Evolutionary conservation across 306 rosid genomes (phyloP).

Genomic region (Quercus wislizeni): DNA sequence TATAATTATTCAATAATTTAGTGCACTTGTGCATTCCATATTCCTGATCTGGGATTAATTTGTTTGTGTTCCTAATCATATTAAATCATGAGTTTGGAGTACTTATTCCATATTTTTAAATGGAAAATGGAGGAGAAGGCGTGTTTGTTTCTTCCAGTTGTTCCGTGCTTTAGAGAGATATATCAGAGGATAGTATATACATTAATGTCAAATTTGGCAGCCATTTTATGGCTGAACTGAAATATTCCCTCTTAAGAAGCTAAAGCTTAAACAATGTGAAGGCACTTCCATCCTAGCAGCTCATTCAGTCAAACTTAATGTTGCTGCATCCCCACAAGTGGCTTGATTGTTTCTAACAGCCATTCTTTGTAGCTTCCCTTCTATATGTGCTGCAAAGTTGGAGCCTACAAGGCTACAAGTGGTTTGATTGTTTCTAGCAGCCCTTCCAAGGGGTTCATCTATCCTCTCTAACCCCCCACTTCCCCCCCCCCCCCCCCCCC

Average conservation of each 20-base stretch:
- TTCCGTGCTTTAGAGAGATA: neutral
- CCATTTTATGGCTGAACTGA: neutral
- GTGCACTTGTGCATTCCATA: neutral
- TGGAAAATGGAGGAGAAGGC: neutral
- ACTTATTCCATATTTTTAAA: neutral
- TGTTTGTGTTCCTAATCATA: neutral
- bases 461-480: no score
- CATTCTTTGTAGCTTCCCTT: neutral
- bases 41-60: neutral
- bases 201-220: neutral
- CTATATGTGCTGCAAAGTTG: neutral
- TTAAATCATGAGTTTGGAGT: neutral
- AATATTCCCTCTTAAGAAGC: neutral
- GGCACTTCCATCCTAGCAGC: neutral
- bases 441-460: neutral
- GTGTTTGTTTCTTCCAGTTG: neutral
- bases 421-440: neutral
- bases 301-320: neutral
- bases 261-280: neutral
- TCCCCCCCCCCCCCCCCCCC: no score
- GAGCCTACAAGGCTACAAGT: neutral
- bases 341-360: no score
- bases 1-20: neutral
- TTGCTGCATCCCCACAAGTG: no score
- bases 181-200: neutral